Evolutionary conservation across 768 basidiomycete species (phyloP).

Genomic region (Trametes cubensis): DNA sequence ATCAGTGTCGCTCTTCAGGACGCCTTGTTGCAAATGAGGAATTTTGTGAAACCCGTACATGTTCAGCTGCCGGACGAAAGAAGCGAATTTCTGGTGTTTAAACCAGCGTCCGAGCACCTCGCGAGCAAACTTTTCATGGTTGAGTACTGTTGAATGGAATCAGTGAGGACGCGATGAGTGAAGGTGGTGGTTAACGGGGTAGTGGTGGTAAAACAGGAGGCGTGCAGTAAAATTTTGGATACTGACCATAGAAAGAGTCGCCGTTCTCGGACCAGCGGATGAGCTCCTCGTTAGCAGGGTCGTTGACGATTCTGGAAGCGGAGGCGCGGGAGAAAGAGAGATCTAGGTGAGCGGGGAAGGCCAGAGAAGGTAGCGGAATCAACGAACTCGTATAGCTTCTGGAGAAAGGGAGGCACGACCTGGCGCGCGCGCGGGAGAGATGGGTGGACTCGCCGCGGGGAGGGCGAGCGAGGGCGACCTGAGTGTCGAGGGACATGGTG

Average conservation of each 20-base stretch:
- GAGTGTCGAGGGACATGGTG: conserved; percentile 53
- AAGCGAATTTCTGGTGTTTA: conserved; percentile 95
- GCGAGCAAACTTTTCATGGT: conserved; percentile 87
- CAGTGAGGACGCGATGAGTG: background rate
- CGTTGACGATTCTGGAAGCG: conserved; percentile 82
- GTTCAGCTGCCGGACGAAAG: conserved; percentile 91
- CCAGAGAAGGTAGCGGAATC: conserved; percentile 12
- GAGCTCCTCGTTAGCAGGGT: conserved; percentile 76
- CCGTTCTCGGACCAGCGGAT: conserved; percentile 93
- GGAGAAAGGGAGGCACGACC: conserved; percentile 81
- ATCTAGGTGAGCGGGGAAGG: conserved; percentile 12
- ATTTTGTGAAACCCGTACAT: conserved; percentile 97
- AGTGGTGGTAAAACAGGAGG: background rate
- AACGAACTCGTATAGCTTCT: conserved; percentile 89
- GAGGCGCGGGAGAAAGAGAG: conserved; percentile 1
- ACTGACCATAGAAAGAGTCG: conserved; percentile 87
- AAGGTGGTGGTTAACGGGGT: background rate
- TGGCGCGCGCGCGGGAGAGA: conserved; percentile 50
- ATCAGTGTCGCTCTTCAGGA: conserved; percentile 79
- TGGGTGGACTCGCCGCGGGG: conserved; percentile 42
- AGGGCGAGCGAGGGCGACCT: conserved; percentile 58
- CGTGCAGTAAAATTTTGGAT: conserved; percentile 5
- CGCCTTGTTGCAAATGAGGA: conserved; percentile 94
- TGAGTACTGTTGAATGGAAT: conserved; percentile 61
- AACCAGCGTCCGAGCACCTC: conserved; percentile 93